Evolutionary conservation across 805 yeast genomes (phyloP), one percentile per base, ranked within the genome.

Genomic region (Ogataea henricii): DNA sequence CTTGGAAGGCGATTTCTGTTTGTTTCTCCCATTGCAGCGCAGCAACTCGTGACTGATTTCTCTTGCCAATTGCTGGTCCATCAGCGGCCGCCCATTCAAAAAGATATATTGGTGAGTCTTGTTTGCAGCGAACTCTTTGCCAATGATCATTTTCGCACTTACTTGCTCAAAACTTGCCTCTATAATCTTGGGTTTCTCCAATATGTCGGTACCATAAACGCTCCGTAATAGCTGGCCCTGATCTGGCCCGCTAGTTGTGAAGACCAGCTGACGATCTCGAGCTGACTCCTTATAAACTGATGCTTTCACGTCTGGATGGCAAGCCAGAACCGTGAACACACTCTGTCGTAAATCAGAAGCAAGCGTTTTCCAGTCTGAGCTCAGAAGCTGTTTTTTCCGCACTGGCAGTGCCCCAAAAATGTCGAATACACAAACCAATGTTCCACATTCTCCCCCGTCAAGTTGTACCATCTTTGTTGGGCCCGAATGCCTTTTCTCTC

Each of bases 331-430:
- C 14, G 63, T 59, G 4, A 77, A 61, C 0, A 73, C 37, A 4
- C 54, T 42, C 1, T 47, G 46, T 47, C 70, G 65, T 1, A 79
- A 22, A 1, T 65, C 65, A 12, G 56, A 63, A 0, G 66, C 37
- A 0, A 67, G 22, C 10, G 55, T 58, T 1, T 53, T 42, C 42
- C 59, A 56, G 0, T 70, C 56, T 0, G 49, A 23, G 3, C 55
- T 50, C 4, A 53, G 23, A 1, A 69, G 23, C 6, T 64, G 65
- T 1, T 46, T 49, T 26, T 66, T 60, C 18, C 86, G 60, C 3
- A 79, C 82, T 0, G 80, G 79, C 1, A 72, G 29, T 20, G 64
- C 68, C 1, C 62, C 62, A 57, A 79, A 81, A 10, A 80, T 42
- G 41, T 73, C 71, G 6, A 64, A 51, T 3, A 70, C 66, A 2